Conservation (phyloP, 164 flowering plant genomes). For the Aristolochia contorta region DNA sequence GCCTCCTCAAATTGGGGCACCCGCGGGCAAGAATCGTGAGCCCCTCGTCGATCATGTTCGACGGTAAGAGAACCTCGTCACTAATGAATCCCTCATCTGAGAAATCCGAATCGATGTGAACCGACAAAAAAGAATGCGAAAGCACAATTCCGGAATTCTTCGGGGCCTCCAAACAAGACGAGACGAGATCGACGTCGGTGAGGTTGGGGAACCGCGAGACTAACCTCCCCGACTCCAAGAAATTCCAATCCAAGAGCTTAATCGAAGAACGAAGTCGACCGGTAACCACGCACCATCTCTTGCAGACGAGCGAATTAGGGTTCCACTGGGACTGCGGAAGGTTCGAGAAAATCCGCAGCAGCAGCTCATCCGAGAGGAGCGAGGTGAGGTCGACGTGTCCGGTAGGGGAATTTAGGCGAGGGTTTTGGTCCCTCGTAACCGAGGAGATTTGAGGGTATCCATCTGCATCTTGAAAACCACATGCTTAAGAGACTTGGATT, state of each 20-base stretch:
- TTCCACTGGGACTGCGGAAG: constrained; percentile 38
- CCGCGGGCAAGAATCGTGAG: constrained; percentile 46
- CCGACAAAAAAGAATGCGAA: constrained; percentile 26
- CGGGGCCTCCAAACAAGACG: constrained; percentile 22
- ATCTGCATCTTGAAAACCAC: constrained; percentile 29
- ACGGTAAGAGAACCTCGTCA: constrained; percentile 25
- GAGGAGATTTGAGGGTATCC: constrained; percentile 7
- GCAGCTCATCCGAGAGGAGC: constrained; percentile 48
- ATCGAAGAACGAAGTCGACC: constrained; percentile 57
- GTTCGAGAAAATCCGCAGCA: constrained; percentile 43
- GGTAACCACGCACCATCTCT: constrained; percentile 59
- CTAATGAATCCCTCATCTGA: constrained; percentile 14
- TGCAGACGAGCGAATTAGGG: constrained; percentile 57
- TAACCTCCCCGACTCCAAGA: constrained; percentile 55
- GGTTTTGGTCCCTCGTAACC: background rate
- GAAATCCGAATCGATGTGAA: constrained; percentile 30
- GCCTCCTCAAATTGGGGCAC: constrained; percentile 61
- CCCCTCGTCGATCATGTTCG: constrained; percentile 41
- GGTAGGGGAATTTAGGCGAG: background rate
- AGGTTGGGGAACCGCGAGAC: constrained; percentile 62
- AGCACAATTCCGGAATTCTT: constrained; percentile 26
- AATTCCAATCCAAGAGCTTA: constrained; percentile 59
- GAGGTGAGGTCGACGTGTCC: constrained; percentile 29
- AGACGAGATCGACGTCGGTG: constrained; percentile 28
- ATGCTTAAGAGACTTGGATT: constrained; percentile 20